Percentiles rank a stretch among this genome's conserved stretches.
Evolutionary conservation across 2,329 filamentous ascomycete species (phyloP).

Genomic region (Incumbomyces delicatus): DNA sequence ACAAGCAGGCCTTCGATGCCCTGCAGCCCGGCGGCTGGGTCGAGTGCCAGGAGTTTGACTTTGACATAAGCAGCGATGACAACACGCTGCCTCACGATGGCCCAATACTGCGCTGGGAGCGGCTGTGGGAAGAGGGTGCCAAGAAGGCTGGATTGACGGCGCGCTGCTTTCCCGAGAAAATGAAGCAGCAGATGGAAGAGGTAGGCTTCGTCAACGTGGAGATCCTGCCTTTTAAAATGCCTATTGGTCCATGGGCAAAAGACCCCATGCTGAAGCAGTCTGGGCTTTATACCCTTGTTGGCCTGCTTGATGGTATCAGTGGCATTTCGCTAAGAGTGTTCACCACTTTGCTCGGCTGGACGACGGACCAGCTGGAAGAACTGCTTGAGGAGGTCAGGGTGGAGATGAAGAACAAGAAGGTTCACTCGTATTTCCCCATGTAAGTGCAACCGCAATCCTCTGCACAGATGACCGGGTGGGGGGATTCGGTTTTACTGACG

Average conservation of each 20-base stretch:
- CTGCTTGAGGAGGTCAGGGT: constrained; percentile 15
- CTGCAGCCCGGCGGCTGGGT: constrained; percentile 9
- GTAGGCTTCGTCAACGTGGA: constrained; percentile 8
- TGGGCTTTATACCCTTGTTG: constrained; percentile 7
- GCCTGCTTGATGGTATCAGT: constrained; percentile 9
- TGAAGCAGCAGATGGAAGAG: constrained; percentile 7
- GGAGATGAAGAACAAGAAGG: constrained; percentile 7
- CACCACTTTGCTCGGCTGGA: constrained; percentile 22
- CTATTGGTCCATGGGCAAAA: constrained; percentile 24
- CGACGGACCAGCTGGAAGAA: constrained; percentile 17
- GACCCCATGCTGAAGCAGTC: constrained; percentile 22
- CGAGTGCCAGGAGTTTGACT: constrained; percentile 8
- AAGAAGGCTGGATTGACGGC: constrained; percentile 6
- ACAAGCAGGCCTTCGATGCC: background rate
- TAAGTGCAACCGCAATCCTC: background rate
- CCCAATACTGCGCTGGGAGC: constrained; percentile 7
- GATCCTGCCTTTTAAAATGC: constrained; percentile 6
- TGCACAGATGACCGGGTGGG: too few relatives aligned
- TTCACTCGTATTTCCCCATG: constrained; percentile 11
- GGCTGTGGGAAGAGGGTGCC: constrained; percentile 9
- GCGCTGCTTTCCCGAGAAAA: constrained; percentile 5
- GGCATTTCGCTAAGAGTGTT: constrained; percentile 17
- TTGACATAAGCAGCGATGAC: constrained; percentile 5
- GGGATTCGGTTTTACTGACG: background rate
- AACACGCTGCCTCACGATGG: constrained; percentile 7